phyloP scores from a whole-genome alignment of 2,329 filamentous ascomycete species.

The Rutstroemia sp. region DNA sequence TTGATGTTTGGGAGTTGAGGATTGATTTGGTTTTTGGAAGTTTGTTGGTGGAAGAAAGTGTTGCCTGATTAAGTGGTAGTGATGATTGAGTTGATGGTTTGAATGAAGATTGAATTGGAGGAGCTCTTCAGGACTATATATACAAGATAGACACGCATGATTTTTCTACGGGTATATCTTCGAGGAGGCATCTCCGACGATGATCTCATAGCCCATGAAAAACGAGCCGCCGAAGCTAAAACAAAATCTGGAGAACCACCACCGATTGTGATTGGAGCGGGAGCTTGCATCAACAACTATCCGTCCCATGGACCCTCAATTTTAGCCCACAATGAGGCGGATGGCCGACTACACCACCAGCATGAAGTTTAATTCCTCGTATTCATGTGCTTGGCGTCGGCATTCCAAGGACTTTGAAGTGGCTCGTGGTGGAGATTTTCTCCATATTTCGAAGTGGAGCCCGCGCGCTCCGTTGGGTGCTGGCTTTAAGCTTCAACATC shows the following conservation, averaged over 20 bases:
- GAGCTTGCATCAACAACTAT: not conserved
- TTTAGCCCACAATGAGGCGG: not conserved
- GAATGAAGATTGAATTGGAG: not conserved
- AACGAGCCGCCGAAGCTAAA: not conserved
- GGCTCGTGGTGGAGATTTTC: not conserved
- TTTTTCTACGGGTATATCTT: not conserved
- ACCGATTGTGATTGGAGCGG: not conserved
- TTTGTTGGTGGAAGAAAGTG: not conserved
- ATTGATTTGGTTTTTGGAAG: not conserved
- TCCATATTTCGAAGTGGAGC: not conserved
- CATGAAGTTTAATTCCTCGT: not conserved
- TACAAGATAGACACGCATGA: not conserved
- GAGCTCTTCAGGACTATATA: slow-evolving; percentile 5
- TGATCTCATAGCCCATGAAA: slow-evolving; percentile 1
- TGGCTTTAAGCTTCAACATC: not conserved
- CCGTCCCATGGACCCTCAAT: not conserved
- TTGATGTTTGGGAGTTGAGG: slow-evolving; percentile 2
- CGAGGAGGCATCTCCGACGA: not conserved
- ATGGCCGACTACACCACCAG: not conserved
- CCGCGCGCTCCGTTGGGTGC: not conserved
- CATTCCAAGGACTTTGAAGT: not conserved
- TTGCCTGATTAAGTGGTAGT: not conserved
- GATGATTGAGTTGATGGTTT: not conserved
- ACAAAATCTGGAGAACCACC: not conserved
- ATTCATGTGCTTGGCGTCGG: not conserved